Evolutionary conservation across 352 stramenopile species (phyloP).

Genomic region (Phytophthora aleatoria): DNA sequence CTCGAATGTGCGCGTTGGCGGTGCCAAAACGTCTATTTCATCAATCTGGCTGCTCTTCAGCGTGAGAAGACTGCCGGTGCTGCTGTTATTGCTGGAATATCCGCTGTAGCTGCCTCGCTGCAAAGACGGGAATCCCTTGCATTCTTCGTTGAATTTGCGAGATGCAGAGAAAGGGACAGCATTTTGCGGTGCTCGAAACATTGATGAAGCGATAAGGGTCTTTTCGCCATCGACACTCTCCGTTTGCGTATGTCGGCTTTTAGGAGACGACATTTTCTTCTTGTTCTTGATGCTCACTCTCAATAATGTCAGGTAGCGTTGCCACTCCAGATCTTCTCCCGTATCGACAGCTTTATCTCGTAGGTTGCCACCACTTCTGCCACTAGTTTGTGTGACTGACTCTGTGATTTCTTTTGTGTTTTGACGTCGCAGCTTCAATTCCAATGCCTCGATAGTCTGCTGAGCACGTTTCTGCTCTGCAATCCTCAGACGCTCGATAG

Average conservation of each 20-base stretch:
- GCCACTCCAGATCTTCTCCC: conserved; percentile 38
- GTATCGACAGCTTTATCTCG: conserved; percentile 23
- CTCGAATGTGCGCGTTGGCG: conserved; percentile 43
- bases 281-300: conserved; percentile 43
- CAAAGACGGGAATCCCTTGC: conserved; percentile 18
- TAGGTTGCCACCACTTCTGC: neutral
- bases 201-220: conserved; percentile 10
- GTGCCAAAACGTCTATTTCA: conserved; percentile 20
- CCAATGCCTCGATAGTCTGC: conserved; percentile 16
- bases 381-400: conserved; percentile 28
- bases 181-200: conserved; percentile 10
- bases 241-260: conserved; percentile 23
- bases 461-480: conserved; percentile 11
- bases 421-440: conserved; percentile 19
- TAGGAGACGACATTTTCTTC: conserved; percentile 23
- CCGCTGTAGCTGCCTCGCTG: conserved; percentile 9
- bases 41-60: conserved; percentile 28
- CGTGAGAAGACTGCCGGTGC: conserved; percentile 18
- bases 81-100: conserved; percentile 13
- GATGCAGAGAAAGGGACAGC: conserved; percentile 4
- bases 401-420: conserved; percentile 9
- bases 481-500: neutral
- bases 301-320: conserved; percentile 45
- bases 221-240: conserved; percentile 15
- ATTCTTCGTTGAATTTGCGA: conserved; percentile 16